Conservation (phyloP, 1,284 basidiomycete species). For the Leccinum subspadiceum region DNA sequence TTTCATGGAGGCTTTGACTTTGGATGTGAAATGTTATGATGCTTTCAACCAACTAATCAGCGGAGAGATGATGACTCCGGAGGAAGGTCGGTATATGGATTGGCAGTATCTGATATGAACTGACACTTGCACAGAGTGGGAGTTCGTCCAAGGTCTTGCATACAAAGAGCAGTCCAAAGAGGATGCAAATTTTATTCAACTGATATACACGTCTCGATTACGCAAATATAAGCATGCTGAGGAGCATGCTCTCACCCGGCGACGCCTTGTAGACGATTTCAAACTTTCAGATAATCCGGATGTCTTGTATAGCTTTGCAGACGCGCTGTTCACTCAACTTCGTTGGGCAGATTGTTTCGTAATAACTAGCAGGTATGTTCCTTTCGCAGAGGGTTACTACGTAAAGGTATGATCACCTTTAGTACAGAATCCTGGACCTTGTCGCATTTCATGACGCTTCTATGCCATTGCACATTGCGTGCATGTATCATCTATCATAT, state of each 20-base stretch:
- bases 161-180: conserved; percentile 83
- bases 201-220: conserved; percentile 90
- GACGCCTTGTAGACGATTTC: conserved; percentile 74
- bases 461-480: conserved; percentile 92
- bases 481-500: conserved; percentile 93
- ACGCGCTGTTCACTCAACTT: conserved; percentile 84
- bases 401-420: conserved; percentile 5
- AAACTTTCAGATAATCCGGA: conserved; percentile 88
- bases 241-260: conserved; percentile 77
- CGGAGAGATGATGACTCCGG: conserved; percentile 90
- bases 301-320: conserved; percentile 88
- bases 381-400: not conserved
- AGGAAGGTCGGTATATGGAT: conserved; percentile 67
- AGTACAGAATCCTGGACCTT: conserved; percentile 72
- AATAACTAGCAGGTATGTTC: conserved; percentile 74
- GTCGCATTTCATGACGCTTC: conserved; percentile 82
- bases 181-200: conserved; percentile 85
- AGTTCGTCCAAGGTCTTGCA: conserved; percentile 84
- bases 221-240: conserved; percentile 86
- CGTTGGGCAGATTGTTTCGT: conserved; percentile 93
- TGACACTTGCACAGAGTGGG: conserved; percentile 73
- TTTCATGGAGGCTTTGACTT: conserved; percentile 91
- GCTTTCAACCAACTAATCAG: conserved; percentile 89
- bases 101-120: not conserved
- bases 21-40: conserved; percentile 98